Evolutionary conservation across 129 eudicot species (phyloP), one percentile per base, ranked within the genome.

Genomic region (Flaveria robusta): DNA sequence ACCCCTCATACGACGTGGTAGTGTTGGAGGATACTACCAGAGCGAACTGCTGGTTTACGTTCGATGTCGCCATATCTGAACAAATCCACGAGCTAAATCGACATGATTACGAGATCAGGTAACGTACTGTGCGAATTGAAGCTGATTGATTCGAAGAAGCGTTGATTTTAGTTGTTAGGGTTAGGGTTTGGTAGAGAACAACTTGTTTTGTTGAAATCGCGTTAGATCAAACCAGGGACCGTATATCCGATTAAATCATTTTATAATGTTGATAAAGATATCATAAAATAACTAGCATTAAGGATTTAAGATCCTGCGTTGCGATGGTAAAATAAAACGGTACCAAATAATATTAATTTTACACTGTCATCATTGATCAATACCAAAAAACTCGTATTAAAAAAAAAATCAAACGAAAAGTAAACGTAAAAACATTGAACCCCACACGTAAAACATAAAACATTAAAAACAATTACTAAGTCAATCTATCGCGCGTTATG

Each of bases 51-150:
- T 77, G 88, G 54, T 72, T 81, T 26, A 76, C 85, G 58, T 65
- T 75, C 71, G 84, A 74, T 9, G 71, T 70, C 81, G 81, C 96
- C 96, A 89, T 92, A 81, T 74, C 69, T 73, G 7, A 34, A 71
- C 65, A 62, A 51, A 63, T 41, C 59, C 26, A 23, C 18, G 73
- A 86, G 73, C 84, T 70, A 72, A 66, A 73, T 73, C 75, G 34
- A 37, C 73, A 63, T 80, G 39, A 58, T 47, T 73, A 7, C 55
- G 46, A 79, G 72, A 6, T 29, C 66, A 65, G 58, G 64, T 81
- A 12, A 26, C 1, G 54, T 66, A 6, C 4, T 50, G 59, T 42
- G 62, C 14, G 59, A 37, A 16, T 50, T 56, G 63, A 50, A 18
- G 51, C 52, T 75, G 24, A 47, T 62, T 12, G 51, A 71, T 56